phyloP scores from a whole-genome alignment of 768 basidiomycete species.

The Mycena amicta region DNA sequence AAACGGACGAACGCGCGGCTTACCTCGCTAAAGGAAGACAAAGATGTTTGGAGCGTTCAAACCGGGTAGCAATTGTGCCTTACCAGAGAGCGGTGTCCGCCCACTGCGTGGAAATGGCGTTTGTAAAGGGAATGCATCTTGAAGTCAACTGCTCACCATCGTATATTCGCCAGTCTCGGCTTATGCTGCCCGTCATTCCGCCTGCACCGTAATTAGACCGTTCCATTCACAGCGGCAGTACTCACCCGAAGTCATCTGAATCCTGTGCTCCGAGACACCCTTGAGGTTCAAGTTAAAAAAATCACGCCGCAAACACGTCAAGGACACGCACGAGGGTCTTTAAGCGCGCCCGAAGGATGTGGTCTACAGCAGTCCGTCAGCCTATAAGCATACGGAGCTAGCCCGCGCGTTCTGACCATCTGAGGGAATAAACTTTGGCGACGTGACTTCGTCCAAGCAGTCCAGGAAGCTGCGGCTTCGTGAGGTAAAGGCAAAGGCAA shows the following conservation, averaged over 20 bases:
- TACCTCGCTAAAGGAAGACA: slow-evolving; percentile 35
- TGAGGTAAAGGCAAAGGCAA: background rate
- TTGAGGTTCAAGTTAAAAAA: slow-evolving; percentile 4
- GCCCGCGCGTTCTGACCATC: no score
- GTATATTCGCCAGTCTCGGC: slow-evolving; percentile 48
- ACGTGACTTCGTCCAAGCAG: slow-evolving; percentile 62
- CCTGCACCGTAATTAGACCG: slow-evolving; percentile 3
- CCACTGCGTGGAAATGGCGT: slow-evolving; percentile 38
- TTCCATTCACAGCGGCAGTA: slow-evolving; percentile 6
- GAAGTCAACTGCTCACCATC: slow-evolving; percentile 33
- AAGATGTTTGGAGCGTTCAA: background rate
- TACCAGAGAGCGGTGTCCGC: slow-evolving; percentile 69
- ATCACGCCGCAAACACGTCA: no score
- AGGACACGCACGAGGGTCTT: slow-evolving; percentile 56
- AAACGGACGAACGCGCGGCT: background rate
- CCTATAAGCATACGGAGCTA: background rate
- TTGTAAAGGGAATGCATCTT: no score
- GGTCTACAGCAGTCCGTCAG: slow-evolving; percentile 46
- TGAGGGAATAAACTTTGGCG: slow-evolving; percentile 62
- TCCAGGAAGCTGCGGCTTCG: slow-evolving; percentile 61
- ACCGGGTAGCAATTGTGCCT: slow-evolving; percentile 26
- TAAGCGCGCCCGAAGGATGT: slow-evolving; percentile 70
- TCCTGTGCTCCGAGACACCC: slow-evolving; percentile 73
- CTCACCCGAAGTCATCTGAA: slow-evolving; percentile 56
- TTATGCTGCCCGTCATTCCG: slow-evolving; percentile 25